Base-by-base conservation (phyloP, 148 eudicot genomes). In the Rhododendron simsii region DNA sequence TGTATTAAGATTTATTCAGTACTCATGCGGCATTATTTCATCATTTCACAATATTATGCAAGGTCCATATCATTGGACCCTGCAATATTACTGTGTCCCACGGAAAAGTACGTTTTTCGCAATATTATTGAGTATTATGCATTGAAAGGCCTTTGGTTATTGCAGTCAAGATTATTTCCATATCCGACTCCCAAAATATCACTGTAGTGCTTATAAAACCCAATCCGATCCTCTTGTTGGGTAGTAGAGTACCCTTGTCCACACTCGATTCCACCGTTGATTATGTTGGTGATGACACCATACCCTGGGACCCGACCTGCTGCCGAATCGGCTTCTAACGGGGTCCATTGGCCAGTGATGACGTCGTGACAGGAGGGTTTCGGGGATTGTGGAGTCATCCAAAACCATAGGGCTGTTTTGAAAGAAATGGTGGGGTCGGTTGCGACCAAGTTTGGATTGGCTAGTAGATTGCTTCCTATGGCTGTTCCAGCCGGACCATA, bases 181-280 rank as follows among this genome's bases (percentile, higher is more conserved):
- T 75, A 75, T 15, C 73, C 50, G 14, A 90, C 45, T 23, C 83
- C 61, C 23, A 84, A 35, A 1, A 86, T 51, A 15, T 84, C 89
- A 75, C 89, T 75, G 21, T 84, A 90, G 12, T 81, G 47, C 73
- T 87, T 87, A 37, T 89, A 89, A 73, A 85, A 89, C 21, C 89
- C 91, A 13, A 89, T 89, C 14, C 91, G 86, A 44, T 82, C 65
- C 2, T 20, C 84, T 1, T 81, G 86, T 20, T 85, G n/a, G 0
- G 33, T 2, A 23, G 81, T 89, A 0, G 86, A 50, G 33, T 33
- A 33, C 1, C 77, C 75, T 63, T 81, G 84, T 9, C 83, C 81
- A 23, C 91, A 90, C 45, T 90, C 91, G 2, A 86, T 48, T 4
- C 91, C 89, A 12, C 91, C 91, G 9, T 90, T 90, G 73, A 90